Base-by-base conservation (phyloP, 2,329 filamentous ascomycete genomes). In the Cercospora zeae-maydis region DNA sequence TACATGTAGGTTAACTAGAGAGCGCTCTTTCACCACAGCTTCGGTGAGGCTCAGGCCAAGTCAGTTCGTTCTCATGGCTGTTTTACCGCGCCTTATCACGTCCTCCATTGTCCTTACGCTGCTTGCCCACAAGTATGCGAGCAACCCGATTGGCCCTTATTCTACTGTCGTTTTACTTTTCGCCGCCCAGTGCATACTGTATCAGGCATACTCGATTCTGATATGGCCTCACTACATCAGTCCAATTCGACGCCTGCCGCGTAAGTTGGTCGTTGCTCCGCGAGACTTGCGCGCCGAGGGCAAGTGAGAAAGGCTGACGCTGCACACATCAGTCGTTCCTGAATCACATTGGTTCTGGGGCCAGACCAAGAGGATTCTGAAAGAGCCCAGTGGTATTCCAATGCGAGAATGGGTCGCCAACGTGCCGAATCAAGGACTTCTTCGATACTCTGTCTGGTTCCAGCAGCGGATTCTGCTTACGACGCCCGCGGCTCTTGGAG, bases 211-310 rank as follows among this genome's bases (percentile, higher is more conserved):
- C 74, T 71, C 60, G 4, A 70, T 83, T 0, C 55, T 86, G 9
- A 68, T 89, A 47, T 88, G 86, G 69, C 87, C 86, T 3, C 75
- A 79, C 34, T 83, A 80, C 63, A 77, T 88, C 63, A 86, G 81
- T 39, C 85, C 85, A 2, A 68, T 89, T 52, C 80, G 83, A 63
- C 76, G 85, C 69, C 71, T 89, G 33, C 86, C 86, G 3, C 45
- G 53, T 56, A 19, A 27, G 53, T 42, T 55, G 2, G 52, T 30
- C 13, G 13, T 34, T 11, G 52, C 11, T 14, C 27, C 10, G 5
- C 1, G 45, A 14, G 13, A 27, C 3, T 14, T 14, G 2, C 11
- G 7, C 21, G 4, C 7, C 14, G 75, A 78, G 84, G 5, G 70
- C 77, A 47, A 83, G 83, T 70, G 14, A 14, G 9, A 24, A 56